Percentiles rank a stretch among this genome's conserved stretches.
Conservation (phyloP, 805 yeast genomes). For the Candida andamanensis region DNA sequence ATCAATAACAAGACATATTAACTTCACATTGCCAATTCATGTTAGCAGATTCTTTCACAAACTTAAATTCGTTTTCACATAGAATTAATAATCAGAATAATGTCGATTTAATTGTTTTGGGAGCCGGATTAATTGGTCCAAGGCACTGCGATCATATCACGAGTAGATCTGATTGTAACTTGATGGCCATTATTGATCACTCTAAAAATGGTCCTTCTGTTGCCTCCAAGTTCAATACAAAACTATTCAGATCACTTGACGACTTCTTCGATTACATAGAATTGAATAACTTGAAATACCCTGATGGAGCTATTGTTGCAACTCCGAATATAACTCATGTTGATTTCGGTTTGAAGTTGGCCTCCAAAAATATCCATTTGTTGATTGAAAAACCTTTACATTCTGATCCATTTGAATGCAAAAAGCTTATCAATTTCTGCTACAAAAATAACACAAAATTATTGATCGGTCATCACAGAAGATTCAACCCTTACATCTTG, state of each 20-base stretch:
- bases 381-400: slow-evolving; percentile 36
- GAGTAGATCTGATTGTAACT: slow-evolving; percentile 18
- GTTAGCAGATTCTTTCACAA: not conserved
- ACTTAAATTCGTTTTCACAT: not conserved
- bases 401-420: slow-evolving; percentile 25
- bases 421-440: slow-evolving; percentile 22
- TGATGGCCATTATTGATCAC: slow-evolving; percentile 32
- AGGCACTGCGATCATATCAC: slow-evolving; percentile 33
- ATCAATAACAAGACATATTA: no score
- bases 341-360: slow-evolving; percentile 25
- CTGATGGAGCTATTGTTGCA: slow-evolving; percentile 36
- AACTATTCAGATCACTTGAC: slow-evolving; percentile 18
- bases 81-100: not conserved
- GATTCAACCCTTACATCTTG: slow-evolving; percentile 37
- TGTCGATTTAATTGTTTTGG: slow-evolving; percentile 21
- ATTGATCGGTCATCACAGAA: slow-evolving; percentile 36
- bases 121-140: slow-evolving; percentile 39
- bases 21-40: no score
- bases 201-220: slow-evolving; percentile 21
- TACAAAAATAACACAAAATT: slow-evolving; percentile 20
- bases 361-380: slow-evolving; percentile 27
- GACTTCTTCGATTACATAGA: slow-evolving; percentile 21
- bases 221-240: slow-evolving; percentile 20
- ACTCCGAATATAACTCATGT: slow-evolving; percentile 39
- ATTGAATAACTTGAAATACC: slow-evolving; percentile 13